Evolutionary conservation across 345 rosid species (phyloP), one percentile per base, ranked within the genome.

Genomic region (Anacardium occidentale): DNA sequence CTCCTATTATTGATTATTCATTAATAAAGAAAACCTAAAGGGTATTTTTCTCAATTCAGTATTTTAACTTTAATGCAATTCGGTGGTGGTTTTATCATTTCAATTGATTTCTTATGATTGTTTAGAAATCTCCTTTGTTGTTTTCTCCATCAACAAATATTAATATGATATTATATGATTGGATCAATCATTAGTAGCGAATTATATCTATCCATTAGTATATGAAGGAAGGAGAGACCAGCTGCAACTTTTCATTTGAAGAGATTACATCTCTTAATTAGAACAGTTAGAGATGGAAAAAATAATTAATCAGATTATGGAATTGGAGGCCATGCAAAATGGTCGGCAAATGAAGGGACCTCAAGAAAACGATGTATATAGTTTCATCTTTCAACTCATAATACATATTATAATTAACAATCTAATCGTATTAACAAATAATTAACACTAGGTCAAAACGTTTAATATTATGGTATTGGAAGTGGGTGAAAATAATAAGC

Each of bases 401-500:
- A 34, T 29, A 29, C 32, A 20, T 52, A 34, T 67, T 44, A 54
- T 40, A 69, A 55, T 68, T 57, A 21, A 17, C 15, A 26, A 59
- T 57, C 34, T 24, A 3, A 63, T 42, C 21, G 15, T 60, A 60
- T 3, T 61, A 15, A 61, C 8, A 32, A 10, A 21, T 20, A 32
- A 34, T 8, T 25, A 51, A 8, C 20, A 56, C 42, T 7, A 75
- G 68, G 77, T 79, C 79, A 79, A 73, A 17, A 24, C 47, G 17
- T 29, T 21, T 42, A 42, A 53, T 52, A 26, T 80, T 80, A 52
- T 52, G 51, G 48, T 45, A 74, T 47, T 12, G 72, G 71, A 71
- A 70, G 83, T 83, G 45, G 83, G 83, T 83, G 79, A 72, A 72
- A 80, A 77, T 53, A 53, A 64, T 68, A 73, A 74, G 58, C 60